These are phyloP conservation scores for Thraustotheca clavata DNA, from an alignment of 352 stramenopile species.

Conservation along the genomic window DNA sequence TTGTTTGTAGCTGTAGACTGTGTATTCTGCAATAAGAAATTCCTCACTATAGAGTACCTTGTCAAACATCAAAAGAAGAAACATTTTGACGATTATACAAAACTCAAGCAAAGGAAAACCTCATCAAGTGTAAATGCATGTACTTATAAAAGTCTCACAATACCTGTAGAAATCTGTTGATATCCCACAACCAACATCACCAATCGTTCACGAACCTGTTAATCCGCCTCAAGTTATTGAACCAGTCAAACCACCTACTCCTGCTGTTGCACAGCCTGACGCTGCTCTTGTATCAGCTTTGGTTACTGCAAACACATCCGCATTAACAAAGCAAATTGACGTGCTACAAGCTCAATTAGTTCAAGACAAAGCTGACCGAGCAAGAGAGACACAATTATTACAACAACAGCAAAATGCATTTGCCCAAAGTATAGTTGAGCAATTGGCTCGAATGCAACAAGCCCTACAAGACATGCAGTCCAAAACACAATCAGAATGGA, in stretches of 20 bases:
- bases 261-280: neutral
- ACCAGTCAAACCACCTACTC: neutral
- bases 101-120: neutral
- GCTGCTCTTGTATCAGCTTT: neutral
- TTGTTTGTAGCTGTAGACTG: slow-evolving; percentile 33
- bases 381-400: slow-evolving; percentile 33
- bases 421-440: slow-evolving; percentile 35
- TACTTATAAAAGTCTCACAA: neutral
- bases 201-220: no score
- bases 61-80: slow-evolving; percentile 58
- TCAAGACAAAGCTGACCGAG: slow-evolving; percentile 39
- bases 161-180: neutral
- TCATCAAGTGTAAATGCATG: neutral
- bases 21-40: slow-evolving; percentile 66
- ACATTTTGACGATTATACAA: slow-evolving; percentile 27
- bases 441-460: slow-evolving; percentile 52
- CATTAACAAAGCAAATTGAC: slow-evolving; percentile 44
- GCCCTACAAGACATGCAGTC: slow-evolving; percentile 54
- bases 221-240: neutral
- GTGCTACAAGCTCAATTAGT: slow-evolving; percentile 47
- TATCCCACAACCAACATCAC: neutral
- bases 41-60: slow-evolving; percentile 64
- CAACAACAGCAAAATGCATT: slow-evolving; percentile 49
- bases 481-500: slow-evolving; percentile 57
- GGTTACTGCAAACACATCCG: slow-evolving; percentile 15